Percentiles rank a stretch among this genome's conserved stretches.
Evolutionary conservation across 2,329 filamentous ascomycete genomes (phyloP).

Genomic region (Cordyceps javanica): DNA sequence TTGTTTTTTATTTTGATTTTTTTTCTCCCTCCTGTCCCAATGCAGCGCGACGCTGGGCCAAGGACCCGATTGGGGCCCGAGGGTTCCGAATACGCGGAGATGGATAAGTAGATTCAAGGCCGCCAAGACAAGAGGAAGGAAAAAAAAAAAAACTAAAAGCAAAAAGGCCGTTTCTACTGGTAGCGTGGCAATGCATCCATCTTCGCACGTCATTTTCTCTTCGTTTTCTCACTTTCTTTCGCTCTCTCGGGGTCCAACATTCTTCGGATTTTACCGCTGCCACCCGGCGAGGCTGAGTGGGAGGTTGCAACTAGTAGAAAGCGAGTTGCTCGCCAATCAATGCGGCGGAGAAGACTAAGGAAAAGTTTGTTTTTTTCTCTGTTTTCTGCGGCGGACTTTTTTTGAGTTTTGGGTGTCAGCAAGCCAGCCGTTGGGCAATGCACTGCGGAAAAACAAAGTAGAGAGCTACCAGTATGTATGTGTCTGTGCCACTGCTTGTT

Average conservation of each 20-base stretch:
- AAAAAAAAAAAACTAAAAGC: background rate
- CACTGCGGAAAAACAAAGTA: background rate
- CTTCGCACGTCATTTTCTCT: background rate
- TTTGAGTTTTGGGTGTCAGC: background rate
- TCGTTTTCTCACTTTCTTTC: background rate
- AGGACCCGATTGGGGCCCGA: background rate
- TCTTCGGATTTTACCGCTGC: background rate
- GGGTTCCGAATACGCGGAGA: constrained; percentile 1
- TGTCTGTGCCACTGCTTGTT: background rate
- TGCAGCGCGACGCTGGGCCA: background rate
- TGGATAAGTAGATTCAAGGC: background rate
- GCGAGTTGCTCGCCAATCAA: no score
- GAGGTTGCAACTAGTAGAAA: no score
- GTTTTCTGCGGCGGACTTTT: background rate
- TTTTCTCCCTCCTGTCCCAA: background rate
- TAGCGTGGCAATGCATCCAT: background rate
- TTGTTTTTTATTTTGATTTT: no score
- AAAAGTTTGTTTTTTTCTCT: background rate
- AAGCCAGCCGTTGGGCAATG: background rate
- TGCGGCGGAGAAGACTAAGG: background rate
- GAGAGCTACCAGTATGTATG: background rate
- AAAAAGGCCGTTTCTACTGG: background rate
- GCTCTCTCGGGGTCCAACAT: background rate
- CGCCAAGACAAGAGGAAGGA: background rate
- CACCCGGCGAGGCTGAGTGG: no score